Conservation (phyloP, 2,329 filamentous ascomycete genomes). For the Xylogone sp. region DNA sequence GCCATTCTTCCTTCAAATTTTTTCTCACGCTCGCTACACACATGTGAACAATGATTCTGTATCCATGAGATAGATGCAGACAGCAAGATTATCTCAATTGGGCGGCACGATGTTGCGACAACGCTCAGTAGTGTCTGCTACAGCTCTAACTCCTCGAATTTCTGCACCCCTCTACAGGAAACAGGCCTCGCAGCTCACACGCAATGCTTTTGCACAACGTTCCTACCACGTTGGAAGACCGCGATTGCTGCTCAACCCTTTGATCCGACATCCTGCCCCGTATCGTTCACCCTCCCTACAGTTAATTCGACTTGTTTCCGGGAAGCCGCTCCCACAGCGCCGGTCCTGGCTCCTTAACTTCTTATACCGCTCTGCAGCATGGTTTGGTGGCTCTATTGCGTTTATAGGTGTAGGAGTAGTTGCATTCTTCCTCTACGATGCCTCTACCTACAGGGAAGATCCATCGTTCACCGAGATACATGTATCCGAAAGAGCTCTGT, state of each 20-base stretch:
- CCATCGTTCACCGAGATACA: slow-evolving; percentile 66
- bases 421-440: slow-evolving; percentile 91
- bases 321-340: slow-evolving; percentile 46
- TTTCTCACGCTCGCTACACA: neutral
- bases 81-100: neutral
- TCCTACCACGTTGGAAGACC: neutral
- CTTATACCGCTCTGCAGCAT: slow-evolving; percentile 65
- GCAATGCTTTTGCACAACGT: neutral
- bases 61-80: neutral
- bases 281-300: slow-evolving; percentile 10
- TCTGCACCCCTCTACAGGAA: neutral
- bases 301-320: slow-evolving; percentile 37
- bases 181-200: neutral
- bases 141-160: neutral
- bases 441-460: slow-evolving; percentile 79
- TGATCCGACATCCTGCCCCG: slow-evolving; percentile 6
- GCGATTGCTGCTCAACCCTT: neutral
- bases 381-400: slow-evolving; percentile 71
- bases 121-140: neutral
- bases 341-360: slow-evolving; percentile 51
- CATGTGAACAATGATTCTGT: neutral
- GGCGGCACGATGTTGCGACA: neutral
- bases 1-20: neutral
- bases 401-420: slow-evolving; percentile 67
- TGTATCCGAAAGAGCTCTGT: slow-evolving; percentile 80